phyloP scores from a whole-genome alignment of 805 yeast genomes.

The Lachancea meyersii region DNA sequence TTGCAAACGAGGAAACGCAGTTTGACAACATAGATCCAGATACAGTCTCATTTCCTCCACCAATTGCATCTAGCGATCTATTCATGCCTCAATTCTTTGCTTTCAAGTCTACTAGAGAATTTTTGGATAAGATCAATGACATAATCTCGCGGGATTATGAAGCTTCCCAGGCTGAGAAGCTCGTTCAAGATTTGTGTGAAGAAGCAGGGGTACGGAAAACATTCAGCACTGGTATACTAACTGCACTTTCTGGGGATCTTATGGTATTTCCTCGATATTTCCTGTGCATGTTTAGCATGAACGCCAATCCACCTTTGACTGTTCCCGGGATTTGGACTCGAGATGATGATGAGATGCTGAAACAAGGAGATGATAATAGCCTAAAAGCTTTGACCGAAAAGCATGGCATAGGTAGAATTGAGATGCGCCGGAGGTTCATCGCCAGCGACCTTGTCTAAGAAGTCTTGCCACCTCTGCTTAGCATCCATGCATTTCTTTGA shows the following conservation, averaged over 20 bases:
- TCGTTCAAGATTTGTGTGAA: slow-evolving; percentile 36
- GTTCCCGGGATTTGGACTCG: slow-evolving; percentile 43
- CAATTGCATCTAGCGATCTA: slow-evolving; percentile 27
- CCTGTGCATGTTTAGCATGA: slow-evolving; percentile 36
- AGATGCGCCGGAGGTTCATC: slow-evolving; percentile 37
- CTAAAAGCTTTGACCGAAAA: slow-evolving; percentile 31
- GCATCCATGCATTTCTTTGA: no score
- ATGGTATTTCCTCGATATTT: slow-evolving; percentile 39
- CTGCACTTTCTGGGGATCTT: slow-evolving; percentile 41
- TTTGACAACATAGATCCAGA: slow-evolving; percentile 27
- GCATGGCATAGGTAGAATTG: slow-evolving; percentile 39
- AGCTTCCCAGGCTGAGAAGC: slow-evolving; percentile 39
- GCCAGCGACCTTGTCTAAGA: slow-evolving; percentile 31
- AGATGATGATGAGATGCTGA: slow-evolving; percentile 38
- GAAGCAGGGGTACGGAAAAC: slow-evolving; percentile 40
- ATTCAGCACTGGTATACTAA: slow-evolving; percentile 39
- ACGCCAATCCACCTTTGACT: slow-evolving; percentile 38
- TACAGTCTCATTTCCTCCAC: slow-evolving; percentile 32
- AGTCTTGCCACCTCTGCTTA: background rate
- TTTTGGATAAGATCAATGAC: slow-evolving; percentile 34
- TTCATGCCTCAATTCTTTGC: slow-evolving; percentile 32
- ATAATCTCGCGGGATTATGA: slow-evolving; percentile 38
- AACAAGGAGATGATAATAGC: slow-evolving; percentile 32
- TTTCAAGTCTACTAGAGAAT: slow-evolving; percentile 24
- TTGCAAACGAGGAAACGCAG: slow-evolving; percentile 26